Evolutionary conservation across 164 flowering plant species (phyloP).

Genomic region (Cinnamomum chago): DNA sequence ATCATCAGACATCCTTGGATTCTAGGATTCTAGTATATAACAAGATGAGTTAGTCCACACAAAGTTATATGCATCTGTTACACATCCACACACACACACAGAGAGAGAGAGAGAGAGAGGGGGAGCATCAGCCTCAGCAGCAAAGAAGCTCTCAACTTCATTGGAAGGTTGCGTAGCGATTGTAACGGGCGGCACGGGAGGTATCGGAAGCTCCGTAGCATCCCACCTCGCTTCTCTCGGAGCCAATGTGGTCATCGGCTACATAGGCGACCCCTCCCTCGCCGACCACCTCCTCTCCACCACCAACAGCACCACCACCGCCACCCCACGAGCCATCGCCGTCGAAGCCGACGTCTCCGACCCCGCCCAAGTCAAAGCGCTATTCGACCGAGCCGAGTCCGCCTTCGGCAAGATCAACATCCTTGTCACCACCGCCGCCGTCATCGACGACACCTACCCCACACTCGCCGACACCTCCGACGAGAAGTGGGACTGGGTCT

Average conservation of each 20-base stretch:
- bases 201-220: constrained; percentile 45
- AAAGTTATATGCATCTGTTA: too few relatives aligned
- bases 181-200: constrained; percentile 58
- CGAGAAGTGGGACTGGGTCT: constrained; percentile 44
- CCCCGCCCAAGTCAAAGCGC: constrained; percentile 39
- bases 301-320: not conserved
- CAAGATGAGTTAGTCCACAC: too few relatives aligned
- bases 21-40: too few relatives aligned
- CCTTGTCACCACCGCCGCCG: constrained; percentile 60
- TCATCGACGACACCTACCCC: constrained; percentile 40
- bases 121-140: not conserved
- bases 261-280: constrained; percentile 27
- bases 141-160: constrained; percentile 7
- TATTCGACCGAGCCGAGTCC: constrained; percentile 50
- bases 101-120: not conserved
- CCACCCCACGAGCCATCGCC: constrained; percentile 36
- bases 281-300: constrained; percentile 25
- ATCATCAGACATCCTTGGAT: too few relatives aligned
- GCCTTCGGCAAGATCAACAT: constrained; percentile 39
- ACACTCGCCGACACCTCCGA: constrained; percentile 33
- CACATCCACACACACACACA: too few relatives aligned
- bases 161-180: constrained; percentile 46
- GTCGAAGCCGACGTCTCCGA: constrained; percentile 57
- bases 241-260: constrained; percentile 43
- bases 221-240: constrained; percentile 48